A percentile compares a stretch with the other conserved stretches of the same genome.
Evolutionary conservation across 2,329 filamentous ascomycete genomes (phyloP).

Genomic region (Epichloe sibirici): DNA sequence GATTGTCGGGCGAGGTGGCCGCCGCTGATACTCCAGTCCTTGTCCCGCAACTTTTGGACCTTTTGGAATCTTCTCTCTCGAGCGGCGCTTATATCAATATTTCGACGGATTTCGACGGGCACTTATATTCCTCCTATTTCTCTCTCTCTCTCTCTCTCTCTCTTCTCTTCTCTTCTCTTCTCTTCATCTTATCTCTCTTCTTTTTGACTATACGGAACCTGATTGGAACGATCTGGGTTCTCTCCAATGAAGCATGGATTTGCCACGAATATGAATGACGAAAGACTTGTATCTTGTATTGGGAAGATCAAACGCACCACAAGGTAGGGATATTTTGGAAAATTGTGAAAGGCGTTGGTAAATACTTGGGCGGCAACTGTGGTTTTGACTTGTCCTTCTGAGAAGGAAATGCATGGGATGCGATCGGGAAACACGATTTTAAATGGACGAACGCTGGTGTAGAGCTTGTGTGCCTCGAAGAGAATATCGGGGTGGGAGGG

Average conservation of each 20-base stretch:
- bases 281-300: background rate
- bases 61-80: background rate
- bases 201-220: background rate
- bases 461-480: background rate
- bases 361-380: background rate
- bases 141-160: background rate
- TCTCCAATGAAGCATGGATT: background rate
- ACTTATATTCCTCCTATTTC: too few relatives aligned
- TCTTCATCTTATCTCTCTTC: background rate
- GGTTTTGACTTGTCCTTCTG: background rate
- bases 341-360: constrained; percentile 2
- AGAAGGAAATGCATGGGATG: background rate
- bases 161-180: background rate
- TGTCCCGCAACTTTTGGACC: background rate
- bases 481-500: background rate
- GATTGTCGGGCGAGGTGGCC: constrained; percentile 37
- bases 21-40: constrained; percentile 8
- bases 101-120: background rate
- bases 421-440: background rate
- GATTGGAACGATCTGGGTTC: background rate
- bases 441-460: background rate
- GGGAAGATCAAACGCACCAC: background rate
- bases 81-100: background rate
- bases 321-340: background rate
- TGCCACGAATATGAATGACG: constrained; percentile 5